Evolutionary conservation across 768 basidiomycete genomes (phyloP), one percentile per base, ranked within the genome.

Genomic region (Podaxis mareebaensis): DNA sequence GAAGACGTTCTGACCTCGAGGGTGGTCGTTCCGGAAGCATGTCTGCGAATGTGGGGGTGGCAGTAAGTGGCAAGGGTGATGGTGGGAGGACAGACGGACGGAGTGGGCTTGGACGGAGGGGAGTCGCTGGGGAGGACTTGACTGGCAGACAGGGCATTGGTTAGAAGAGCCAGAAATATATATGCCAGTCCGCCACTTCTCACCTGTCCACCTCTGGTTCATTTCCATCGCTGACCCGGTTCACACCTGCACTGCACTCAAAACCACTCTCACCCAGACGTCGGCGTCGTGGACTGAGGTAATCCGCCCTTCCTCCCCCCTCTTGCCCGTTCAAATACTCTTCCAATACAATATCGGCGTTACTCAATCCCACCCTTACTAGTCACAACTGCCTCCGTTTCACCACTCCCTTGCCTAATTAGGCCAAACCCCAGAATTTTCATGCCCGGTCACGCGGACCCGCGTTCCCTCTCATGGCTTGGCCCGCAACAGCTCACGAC

Each of bases 1-100:
- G 67, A 28, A 65, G 67, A 26, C 60, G 64, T 52, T 67, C 64
- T 26, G 67, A 67, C 54, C 64, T 61, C n/a, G 64, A 65, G 11
- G 66, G 57, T 3, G 66, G 66, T n/a, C 64, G 7, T 40, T 63
- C 58, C 33, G 66, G 57, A 13, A 7, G n/a, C 60, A 61, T 61
- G n/a, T 8, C 12, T 13, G 49, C 2, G 20, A 22, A 17, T 6
- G 13, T n/a, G 2, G 22, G 49, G 10, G 49, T 49, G n/a, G 4
- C 22, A 10, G 26, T 51, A 11, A 20, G 12, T 15, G 13, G 42
- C 3, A 20, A 44, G 42, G 13, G 42, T 4, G 42, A 44, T 44
- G n/a, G 33, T 33, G 33, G 33, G 33, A 33, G 8, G 33, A 33
- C 0, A 33, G 33, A 33, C 2, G 42, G n/a, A 13, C 42, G 13